These are phyloP conservation scores for Aegilops longissima DNA, from an alignment of 176 grass and related monocot genomes.

Conservation along the genomic window DNA sequence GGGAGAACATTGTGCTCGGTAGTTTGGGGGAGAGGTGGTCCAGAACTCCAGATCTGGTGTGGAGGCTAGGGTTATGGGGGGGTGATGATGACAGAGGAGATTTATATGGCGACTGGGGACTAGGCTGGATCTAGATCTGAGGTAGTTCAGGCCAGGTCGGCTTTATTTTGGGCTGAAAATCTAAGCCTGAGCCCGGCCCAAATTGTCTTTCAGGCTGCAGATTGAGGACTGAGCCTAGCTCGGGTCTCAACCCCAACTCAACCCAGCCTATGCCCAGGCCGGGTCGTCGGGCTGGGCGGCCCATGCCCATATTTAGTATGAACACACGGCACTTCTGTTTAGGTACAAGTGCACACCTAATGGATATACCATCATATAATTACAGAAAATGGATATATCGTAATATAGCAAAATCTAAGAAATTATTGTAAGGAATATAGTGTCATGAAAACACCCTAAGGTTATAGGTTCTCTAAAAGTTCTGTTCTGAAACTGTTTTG, in stretches of 20 bases:
- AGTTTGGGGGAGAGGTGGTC: too few relatives aligned
- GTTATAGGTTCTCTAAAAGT: background rate
- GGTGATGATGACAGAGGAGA: too few relatives aligned
- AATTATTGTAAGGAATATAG: background rate
- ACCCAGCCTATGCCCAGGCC: background rate
- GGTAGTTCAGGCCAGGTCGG: background rate
- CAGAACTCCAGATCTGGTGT: too few relatives aligned
- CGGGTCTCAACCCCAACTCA: background rate
- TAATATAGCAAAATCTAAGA: background rate
- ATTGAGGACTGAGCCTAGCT: background rate
- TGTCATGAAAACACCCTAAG: constrained; percentile 10
- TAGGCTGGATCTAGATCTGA: too few relatives aligned
- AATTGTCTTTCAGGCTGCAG: background rate
- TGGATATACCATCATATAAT: background rate
- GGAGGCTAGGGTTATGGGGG: too few relatives aligned
- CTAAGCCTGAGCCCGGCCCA: background rate
- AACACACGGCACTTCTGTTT: background rate
- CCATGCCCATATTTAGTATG: background rate
- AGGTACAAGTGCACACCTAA: background rate
- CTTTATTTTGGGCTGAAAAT: background rate
- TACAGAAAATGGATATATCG: background rate
- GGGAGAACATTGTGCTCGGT: too few relatives aligned
- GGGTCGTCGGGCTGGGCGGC: background rate
- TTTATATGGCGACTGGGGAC: too few relatives aligned
- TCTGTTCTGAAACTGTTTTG: background rate